These are phyloP conservation scores for Lentinula guzmanii DNA, from an alignment of 768 basidiomycete genomes.

Conservation along the genomic window DNA sequence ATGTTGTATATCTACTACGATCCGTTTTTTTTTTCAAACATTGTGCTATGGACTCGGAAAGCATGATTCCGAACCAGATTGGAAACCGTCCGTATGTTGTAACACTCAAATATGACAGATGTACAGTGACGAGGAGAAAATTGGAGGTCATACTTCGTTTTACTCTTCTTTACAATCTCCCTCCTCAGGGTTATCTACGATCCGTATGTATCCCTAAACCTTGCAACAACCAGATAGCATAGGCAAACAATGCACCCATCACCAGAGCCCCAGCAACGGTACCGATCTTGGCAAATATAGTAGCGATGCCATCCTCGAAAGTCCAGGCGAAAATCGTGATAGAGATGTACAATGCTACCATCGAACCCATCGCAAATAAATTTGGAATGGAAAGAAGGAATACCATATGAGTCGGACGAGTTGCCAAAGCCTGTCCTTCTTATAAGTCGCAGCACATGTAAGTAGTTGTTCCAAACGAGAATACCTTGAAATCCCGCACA, in stretches of 20 bases:
- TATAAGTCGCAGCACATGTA: not conserved
- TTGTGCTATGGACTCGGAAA: not conserved
- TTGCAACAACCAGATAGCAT: constrained; percentile 8
- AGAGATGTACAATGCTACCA: constrained; percentile 9
- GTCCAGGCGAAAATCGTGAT: constrained; percentile 9
- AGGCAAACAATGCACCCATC: constrained; percentile 5
- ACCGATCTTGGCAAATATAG: constrained; percentile 9
- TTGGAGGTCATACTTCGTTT: not conserved
- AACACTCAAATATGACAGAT: too few species aligned
- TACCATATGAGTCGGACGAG: constrained; percentile 8
- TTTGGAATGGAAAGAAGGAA: constrained; percentile 9
- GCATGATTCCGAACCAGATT: too few species aligned
- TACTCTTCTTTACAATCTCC: too few species aligned
- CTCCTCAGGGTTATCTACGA: not conserved
- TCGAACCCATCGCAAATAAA: constrained; percentile 10
- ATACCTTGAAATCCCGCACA: constrained; percentile 3
- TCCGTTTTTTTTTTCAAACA: not conserved
- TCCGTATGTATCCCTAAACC: constrained; percentile 3
- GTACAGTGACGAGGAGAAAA: too few species aligned
- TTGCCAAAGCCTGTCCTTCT: not conserved
- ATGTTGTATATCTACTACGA: not conserved
- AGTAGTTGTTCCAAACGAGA: too few species aligned
- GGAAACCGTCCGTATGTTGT: too few species aligned
- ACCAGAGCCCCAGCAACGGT: constrained; percentile 7
- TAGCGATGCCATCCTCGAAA: not conserved